Evolutionary conservation across 2,329 filamentous ascomycete genomes (phyloP), one percentile per base, ranked within the genome.

Genomic region (Beauveria pseudobassiana): DNA sequence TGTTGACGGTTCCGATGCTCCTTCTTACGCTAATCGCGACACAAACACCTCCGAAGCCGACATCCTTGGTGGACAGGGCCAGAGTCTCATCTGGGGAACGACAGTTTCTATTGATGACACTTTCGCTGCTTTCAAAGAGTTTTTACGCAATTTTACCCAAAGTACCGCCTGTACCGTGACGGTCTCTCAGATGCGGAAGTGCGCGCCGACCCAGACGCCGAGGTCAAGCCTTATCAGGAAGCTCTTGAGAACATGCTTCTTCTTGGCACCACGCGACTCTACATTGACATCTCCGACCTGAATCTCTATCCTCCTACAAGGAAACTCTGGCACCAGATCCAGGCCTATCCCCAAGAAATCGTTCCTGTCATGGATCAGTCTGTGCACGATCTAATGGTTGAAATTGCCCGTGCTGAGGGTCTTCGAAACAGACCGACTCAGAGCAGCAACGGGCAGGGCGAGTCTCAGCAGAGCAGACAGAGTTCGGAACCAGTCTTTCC

Each of bases 341-440:
- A 96, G 72, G 88, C 90, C 16, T 99, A 97, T 71, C 95, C 95
- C 0, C 92, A 95, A 70, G 95, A 99, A 81, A 93, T 99, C 59
- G 89, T 99, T 50, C 93, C 93, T 3, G 82, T 98, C 52, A 96
- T 99, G 89, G 96, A 99, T 81, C 91, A 96, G 74, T 87, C 87
- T 6, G 85, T 97, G 56, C 96, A 96, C 71, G 93, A 99, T 75
- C 82, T 91, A 59, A 96, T 98, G 88, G 85, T 95, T 26, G 93
- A 96, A 71, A 78, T 98, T 55, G 92, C 93, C 0, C 85, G 90
- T 64, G 87, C 88, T 63, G 89, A 96, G 69, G 90, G 89, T 81
- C 80, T 87, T 40, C 85, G 85, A 63, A 82, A 88, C 70, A 83
- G 88, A 66, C 75, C 78, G 14, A 82, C 83, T n/a, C 85, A 85